phyloP scores from a whole-genome alignment of 2,329 filamentous ascomycete species.

The Xylogone sp. region DNA sequence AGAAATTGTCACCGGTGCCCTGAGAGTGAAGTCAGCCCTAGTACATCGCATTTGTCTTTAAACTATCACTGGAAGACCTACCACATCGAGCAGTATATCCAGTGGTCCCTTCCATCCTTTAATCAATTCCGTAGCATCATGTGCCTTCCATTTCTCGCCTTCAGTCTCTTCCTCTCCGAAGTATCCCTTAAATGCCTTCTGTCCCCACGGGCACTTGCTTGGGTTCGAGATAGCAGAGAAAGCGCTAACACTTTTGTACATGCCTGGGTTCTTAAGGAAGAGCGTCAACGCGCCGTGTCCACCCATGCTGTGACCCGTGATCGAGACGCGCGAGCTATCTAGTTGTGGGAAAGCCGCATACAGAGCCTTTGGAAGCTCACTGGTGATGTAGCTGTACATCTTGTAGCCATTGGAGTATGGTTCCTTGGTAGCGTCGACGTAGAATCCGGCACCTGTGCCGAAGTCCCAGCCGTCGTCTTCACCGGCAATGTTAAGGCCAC shows the following conservation, averaged over 20 bases:
- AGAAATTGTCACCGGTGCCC: conserved; percentile 95
- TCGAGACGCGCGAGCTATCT: conserved; percentile 68
- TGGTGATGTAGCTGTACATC: conserved; percentile 92
- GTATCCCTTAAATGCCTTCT: conserved; percentile 93
- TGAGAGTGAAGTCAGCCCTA: conserved; percentile 27
- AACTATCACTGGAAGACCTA: conserved; percentile 38
- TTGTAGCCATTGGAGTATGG: conserved; percentile 79
- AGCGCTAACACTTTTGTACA: conserved; percentile 84
- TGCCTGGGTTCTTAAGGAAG: conserved; percentile 86
- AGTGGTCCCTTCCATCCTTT: conserved; percentile 67
- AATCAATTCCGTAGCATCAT: conserved; percentile 89
- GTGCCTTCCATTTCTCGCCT: conserved; percentile 74
- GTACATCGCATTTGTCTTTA: background rate
- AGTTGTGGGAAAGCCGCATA: conserved; percentile 70
- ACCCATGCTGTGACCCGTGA: conserved; percentile 96
- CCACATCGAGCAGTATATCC: conserved; percentile 82
- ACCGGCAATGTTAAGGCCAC: conserved; percentile 72
- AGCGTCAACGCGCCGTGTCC: conserved; percentile 92
- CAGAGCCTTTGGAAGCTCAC: conserved; percentile 76
- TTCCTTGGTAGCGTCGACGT: conserved; percentile 76
- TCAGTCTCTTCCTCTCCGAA: conserved; percentile 64
- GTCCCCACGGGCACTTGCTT: conserved; percentile 80
- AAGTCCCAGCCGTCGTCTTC: conserved; percentile 92
- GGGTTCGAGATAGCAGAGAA: conserved; percentile 92
- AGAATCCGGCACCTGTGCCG: conserved; percentile 88